Conservation (phyloP, 2,329 filamentous ascomycete genomes). For the Aspergillus felis region DNA sequence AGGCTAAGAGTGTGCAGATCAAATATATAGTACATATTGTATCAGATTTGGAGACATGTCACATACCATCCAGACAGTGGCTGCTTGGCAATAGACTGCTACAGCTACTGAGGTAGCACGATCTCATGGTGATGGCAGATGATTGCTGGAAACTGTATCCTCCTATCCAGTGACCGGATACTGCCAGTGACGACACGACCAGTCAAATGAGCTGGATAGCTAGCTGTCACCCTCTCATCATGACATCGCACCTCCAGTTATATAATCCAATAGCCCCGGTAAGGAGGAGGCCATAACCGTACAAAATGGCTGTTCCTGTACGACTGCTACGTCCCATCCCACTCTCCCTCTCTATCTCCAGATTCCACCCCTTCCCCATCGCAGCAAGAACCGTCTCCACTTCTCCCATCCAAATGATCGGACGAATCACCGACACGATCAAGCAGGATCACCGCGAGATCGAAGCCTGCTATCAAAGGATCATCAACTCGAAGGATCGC, state of each 20-base stretch:
- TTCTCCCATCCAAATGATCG: background rate
- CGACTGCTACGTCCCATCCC: background rate
- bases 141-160: background rate
- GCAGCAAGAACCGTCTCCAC: background rate
- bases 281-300: background rate
- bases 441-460: conserved; percentile 39
- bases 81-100: background rate
- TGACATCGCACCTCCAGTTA: background rate
- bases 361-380: background rate
- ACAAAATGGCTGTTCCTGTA: background rate
- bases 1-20: too few species aligned
- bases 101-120: too few species aligned
- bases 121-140: background rate
- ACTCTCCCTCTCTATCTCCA: background rate
- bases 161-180: too few species aligned
- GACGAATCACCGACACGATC: conserved; percentile 32
- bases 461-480: conserved; percentile 39
- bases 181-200: background rate
- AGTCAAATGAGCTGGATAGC: background rate
- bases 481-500: conserved; percentile 36
- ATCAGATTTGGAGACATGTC: too few species aligned
- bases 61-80: background rate
- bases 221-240: background rate
- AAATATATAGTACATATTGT: background rate
- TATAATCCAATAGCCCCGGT: background rate